phyloP scores from a whole-genome alignment of 2,329 filamentous ascomycete species.

The Neocatenulostroma microsporum region DNA sequence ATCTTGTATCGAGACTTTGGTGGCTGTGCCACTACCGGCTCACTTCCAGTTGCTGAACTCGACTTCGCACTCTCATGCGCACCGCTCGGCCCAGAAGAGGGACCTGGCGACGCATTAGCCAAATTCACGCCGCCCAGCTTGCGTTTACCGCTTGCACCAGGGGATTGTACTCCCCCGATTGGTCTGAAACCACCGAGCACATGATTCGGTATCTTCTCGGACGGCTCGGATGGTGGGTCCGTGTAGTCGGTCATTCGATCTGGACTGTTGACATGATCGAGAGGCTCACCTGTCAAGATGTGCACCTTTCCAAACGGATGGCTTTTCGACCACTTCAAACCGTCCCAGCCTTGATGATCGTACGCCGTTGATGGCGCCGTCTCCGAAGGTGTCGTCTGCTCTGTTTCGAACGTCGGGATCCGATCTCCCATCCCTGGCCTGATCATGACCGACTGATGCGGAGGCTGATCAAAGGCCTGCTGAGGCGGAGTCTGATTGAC shows the following conservation, averaged over 20 bases:
- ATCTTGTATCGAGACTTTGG: no score
- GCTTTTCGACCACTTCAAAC: neutral
- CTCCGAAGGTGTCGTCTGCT: no score
- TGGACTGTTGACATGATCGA: neutral
- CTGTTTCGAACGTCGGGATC: slow-evolving; percentile 2
- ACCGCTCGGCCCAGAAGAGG: no score
- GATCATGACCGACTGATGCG: neutral
- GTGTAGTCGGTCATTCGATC: neutral
- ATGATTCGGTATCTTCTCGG: no score
- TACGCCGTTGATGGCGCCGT: no score
- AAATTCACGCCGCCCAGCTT: neutral
- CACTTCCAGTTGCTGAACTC: no score
- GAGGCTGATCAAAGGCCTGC: neutral
- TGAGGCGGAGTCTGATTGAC: neutral
- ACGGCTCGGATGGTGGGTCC: neutral
- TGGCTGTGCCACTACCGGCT: no score
- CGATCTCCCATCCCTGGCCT: slow-evolving; percentile 1
- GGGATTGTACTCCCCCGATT: no score
- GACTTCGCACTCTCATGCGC: no score
- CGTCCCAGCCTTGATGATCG: neutral
- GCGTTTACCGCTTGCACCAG: no score
- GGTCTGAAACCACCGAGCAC: no score
- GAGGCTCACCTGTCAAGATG: neutral
- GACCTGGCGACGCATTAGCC: neutral
- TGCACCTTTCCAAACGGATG: neutral